Evolutionary conservation across 202 grass and related monocot species (phyloP).

Genomic region (Zoysia matrella): DNA sequence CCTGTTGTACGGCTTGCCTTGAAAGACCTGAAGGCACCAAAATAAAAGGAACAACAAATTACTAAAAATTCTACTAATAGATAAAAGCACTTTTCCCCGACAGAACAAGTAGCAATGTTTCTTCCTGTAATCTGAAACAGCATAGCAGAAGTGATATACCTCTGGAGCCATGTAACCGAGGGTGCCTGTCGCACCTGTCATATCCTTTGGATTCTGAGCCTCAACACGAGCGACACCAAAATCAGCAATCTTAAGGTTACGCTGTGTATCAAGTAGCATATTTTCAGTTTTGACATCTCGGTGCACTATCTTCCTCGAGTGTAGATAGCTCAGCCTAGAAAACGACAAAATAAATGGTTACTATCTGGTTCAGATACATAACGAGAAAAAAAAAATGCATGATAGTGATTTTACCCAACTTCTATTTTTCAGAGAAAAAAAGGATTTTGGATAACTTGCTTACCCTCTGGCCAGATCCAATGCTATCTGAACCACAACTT

Average conservation of each 20-base stretch:
- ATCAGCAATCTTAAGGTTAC: too few species aligned
- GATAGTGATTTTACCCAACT: neutral
- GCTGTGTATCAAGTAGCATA: too few species aligned
- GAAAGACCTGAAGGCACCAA: slow-evolving; percentile 56
- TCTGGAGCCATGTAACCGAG: slow-evolving; percentile 85
- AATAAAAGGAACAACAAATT: neutral
- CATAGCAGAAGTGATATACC: slow-evolving; percentile 37
- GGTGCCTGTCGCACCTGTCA: too few species aligned
- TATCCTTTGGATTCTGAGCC: too few species aligned
- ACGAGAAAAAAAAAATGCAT: slow-evolving; percentile 21
- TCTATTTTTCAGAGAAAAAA: neutral
- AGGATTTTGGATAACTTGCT: slow-evolving; percentile 4
- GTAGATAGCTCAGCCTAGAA: slow-evolving; percentile 35
- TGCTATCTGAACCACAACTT: slow-evolving; percentile 71
- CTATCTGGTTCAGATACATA: neutral
- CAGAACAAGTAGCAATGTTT: neutral
- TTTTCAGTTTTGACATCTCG: too few species aligned
- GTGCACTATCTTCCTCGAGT: too few species aligned
- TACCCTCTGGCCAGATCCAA: slow-evolving; percentile 90
- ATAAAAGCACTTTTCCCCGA: neutral
- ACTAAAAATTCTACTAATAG: neutral
- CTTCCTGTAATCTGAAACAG: neutral
- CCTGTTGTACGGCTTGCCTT: slow-evolving; percentile 86
- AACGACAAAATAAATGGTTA: neutral
- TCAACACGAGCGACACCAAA: too few species aligned